Conservation (phyloP, 129 eudicot species). For the Calendula officinalis region DNA sequence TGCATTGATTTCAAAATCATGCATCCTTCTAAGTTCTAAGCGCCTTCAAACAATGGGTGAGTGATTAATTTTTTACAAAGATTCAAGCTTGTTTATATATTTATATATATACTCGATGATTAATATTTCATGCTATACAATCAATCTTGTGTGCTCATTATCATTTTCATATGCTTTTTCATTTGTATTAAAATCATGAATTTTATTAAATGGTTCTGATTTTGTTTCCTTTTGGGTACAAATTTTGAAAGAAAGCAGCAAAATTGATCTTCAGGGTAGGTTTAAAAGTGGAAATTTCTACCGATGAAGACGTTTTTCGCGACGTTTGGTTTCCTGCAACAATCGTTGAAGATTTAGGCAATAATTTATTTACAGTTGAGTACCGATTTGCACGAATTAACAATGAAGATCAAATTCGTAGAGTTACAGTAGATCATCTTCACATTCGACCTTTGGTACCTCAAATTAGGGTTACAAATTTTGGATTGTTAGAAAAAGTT, state of each 20-base stretch:
- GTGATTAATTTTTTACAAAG: conserved; percentile 2
- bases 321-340: conserved; percentile 73
- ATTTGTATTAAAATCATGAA: conserved; percentile 10
- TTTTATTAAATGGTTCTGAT: conserved; percentile 30
- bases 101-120: conserved; percentile 16
- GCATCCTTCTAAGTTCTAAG: background rate
- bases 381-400: conserved; percentile 19
- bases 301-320: conserved; percentile 33
- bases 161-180: conserved; percentile 5
- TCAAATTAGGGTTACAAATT: conserved; percentile 40
- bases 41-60: conserved; percentile 20
- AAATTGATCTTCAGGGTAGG: conserved; percentile 56
- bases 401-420: conserved; percentile 26
- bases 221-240: conserved; percentile 25
- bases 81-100: background rate
- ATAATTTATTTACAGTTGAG: conserved; percentile 43
- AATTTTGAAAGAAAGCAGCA: conserved; percentile 45
- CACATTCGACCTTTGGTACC: conserved; percentile 58
- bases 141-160: conserved; percentile 4
- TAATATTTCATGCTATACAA: background rate
- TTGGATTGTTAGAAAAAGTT: conserved; percentile 59
- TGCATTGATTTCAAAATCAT: conserved; percentile 10
- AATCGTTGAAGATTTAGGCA: conserved; percentile 37
- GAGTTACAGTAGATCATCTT: conserved; percentile 37
- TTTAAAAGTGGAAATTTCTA: conserved; percentile 50